Conservation (phyloP, 179 eudicot species). For the Monotropa hypopitys region DNA sequence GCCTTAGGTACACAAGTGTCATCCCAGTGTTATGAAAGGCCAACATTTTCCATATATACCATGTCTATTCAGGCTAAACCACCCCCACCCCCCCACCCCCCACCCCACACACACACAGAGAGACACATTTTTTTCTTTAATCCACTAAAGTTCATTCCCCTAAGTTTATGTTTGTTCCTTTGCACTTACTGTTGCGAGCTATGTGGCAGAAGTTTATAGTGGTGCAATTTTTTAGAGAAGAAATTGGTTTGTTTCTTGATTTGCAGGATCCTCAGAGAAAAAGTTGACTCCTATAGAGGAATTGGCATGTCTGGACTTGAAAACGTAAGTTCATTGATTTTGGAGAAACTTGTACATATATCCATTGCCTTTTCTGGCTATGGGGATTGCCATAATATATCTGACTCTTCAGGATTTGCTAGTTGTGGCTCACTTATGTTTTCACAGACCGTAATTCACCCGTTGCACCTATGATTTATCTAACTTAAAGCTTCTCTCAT, state of each 20-base stretch:
- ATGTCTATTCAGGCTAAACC: background rate
- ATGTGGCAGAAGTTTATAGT: background rate
- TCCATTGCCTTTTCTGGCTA: background rate
- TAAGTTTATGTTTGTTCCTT: background rate
- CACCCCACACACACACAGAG: no score
- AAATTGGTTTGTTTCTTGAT: background rate
- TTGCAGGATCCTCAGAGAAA: constrained; percentile 59
- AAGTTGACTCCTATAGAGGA: constrained; percentile 48
- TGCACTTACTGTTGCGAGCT: no score
- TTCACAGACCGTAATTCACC: background rate
- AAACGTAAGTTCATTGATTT: constrained; percentile 41
- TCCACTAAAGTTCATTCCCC: background rate
- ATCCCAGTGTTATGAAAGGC: background rate
- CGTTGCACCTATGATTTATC: background rate
- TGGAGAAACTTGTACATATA: background rate
- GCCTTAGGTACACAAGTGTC: no score
- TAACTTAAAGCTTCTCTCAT: background rate
- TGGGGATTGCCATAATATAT: background rate
- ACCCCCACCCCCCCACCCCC: no score
- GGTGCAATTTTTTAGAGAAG: background rate
- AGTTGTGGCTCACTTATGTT: background rate
- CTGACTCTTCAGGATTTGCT: background rate
- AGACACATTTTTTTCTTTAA: background rate
- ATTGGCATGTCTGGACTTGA: constrained; percentile 58
- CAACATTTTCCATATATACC: background rate